Evolutionary conservation across 306 rosid genomes (phyloP).

Genomic region (Begonia peltatifolia): DNA sequence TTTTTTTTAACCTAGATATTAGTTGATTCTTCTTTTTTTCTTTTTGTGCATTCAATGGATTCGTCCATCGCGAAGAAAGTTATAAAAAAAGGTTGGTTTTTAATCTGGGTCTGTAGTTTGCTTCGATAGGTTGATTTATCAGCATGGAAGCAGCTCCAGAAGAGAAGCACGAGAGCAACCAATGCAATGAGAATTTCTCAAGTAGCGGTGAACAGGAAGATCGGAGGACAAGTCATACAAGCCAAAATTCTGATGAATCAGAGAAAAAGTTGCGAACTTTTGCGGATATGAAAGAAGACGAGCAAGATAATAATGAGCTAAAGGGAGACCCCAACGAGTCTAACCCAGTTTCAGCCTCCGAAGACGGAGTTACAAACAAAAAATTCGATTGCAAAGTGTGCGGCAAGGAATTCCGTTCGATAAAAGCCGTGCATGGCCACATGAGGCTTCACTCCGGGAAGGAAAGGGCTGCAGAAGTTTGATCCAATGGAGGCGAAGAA

Average conservation of each 20-base stretch:
- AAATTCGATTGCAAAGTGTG: slow-evolving; percentile 24
- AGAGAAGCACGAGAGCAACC: slow-evolving; percentile 23
- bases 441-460: slow-evolving; percentile 35
- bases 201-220: slow-evolving; percentile 39
- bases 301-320: slow-evolving; percentile 17
- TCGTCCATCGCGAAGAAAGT: slow-evolving; percentile 8
- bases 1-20: neutral
- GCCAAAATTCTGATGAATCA: slow-evolving; percentile 13
- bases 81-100: slow-evolving; percentile 1
- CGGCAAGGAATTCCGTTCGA: slow-evolving; percentile 21
- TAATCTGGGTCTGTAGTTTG: slow-evolving; percentile 13
- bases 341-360: slow-evolving; percentile 17
- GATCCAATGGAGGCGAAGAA: slow-evolving; percentile 20
- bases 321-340: slow-evolving; percentile 36
- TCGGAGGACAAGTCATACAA: slow-evolving; percentile 31
- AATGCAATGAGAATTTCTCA: slow-evolving; percentile 24
- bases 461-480: slow-evolving; percentile 11
- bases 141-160: slow-evolving; percentile 25
- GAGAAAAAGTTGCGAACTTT: slow-evolving; percentile 2
- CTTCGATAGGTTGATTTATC: neutral
- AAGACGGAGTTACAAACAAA: slow-evolving; percentile 3
- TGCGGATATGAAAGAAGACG: slow-evolving; percentile 4
- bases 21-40: slow-evolving; percentile 17
- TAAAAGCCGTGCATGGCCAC: slow-evolving; percentile 34
- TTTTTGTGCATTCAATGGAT: slow-evolving; percentile 13